phyloP scores from a whole-genome alignment of 2,329 filamentous ascomycete species.

The Aspergillus uvarum region DNA sequence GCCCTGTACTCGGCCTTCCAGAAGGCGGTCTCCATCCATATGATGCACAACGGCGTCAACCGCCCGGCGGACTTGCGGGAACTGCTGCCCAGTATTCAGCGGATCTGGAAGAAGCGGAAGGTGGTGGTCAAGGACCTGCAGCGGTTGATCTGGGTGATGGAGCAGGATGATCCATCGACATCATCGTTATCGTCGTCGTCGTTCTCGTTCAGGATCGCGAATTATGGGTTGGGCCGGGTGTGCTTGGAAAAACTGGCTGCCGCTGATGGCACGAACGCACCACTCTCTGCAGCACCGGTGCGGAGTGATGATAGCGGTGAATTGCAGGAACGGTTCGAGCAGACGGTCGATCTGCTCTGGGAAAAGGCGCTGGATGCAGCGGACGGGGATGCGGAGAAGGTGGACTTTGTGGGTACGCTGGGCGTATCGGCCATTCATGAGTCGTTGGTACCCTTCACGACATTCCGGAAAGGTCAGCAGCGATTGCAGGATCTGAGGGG shows the following conservation, averaged over 20 bases:
- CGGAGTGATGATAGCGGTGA: slow-evolving; percentile 32
- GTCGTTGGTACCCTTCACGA: slow-evolving; percentile 35
- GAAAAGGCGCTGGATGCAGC: slow-evolving; percentile 37
- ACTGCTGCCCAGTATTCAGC: slow-evolving; percentile 63
- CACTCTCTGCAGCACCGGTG: neutral
- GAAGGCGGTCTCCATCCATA: slow-evolving; percentile 66
- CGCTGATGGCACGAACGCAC: neutral
- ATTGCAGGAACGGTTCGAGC: slow-evolving; percentile 53
- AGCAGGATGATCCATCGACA: slow-evolving; percentile 26
- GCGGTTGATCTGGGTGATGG: slow-evolving; percentile 64
- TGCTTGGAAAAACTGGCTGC: slow-evolving; percentile 35
- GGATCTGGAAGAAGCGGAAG: slow-evolving; percentile 70
- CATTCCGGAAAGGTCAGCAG: slow-evolving; percentile 42
- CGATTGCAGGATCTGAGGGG: slow-evolving; percentile 42
- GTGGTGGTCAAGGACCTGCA: slow-evolving; percentile 67
- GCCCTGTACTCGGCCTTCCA: slow-evolving; percentile 66
- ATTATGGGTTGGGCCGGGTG: slow-evolving; percentile 42
- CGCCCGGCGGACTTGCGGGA: slow-evolving; percentile 63
- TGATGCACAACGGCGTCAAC: slow-evolving; percentile 65
- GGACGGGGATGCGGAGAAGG: slow-evolving; percentile 32
- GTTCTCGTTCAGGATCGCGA: slow-evolving; percentile 38
- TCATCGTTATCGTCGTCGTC: neutral
- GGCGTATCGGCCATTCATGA: slow-evolving; percentile 38
- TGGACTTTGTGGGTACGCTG: slow-evolving; percentile 35
- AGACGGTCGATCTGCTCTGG: slow-evolving; percentile 49